phyloP scores from a whole-genome alignment of 23 red algal genomes.

The Agarophyton chilense region DNA sequence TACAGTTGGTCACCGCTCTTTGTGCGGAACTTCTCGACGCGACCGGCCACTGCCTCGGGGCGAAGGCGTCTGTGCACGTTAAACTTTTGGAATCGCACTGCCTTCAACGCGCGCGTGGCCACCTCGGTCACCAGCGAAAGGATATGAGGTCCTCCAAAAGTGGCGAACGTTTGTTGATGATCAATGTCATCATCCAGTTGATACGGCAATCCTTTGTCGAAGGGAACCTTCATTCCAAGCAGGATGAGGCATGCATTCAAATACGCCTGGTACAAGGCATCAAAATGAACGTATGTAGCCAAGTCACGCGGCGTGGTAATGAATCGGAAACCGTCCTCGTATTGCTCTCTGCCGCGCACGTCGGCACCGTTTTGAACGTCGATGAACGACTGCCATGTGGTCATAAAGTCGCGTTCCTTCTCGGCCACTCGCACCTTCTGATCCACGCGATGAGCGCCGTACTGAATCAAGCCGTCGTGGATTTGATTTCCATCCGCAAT shows the following conservation, averaged over 20 bases:
- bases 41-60: constrained; percentile 58
- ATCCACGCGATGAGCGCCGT: constrained; percentile 53
- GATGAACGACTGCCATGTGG: constrained; percentile 30
- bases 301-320: constrained; percentile 65
- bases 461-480: constrained; percentile 32
- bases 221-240: constrained; percentile 36
- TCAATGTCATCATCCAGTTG: constrained; percentile 24
- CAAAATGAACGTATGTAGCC: constrained; percentile 70
- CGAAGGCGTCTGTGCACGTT: constrained; percentile 66
- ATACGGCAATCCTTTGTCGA: constrained; percentile 68
- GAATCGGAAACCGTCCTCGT: constrained; percentile 34
- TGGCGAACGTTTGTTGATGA: constrained; percentile 55
- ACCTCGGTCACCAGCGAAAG: constrained; percentile 73
- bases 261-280: constrained; percentile 77
- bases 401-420: constrained; percentile 49
- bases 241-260: constrained; percentile 72
- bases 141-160: constrained; percentile 66
- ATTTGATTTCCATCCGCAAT: not conserved
- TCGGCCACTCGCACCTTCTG: constrained; percentile 35
- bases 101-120: constrained; percentile 75
- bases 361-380: constrained; percentile 81
- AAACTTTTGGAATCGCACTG: constrained; percentile 76
- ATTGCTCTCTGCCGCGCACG: not conserved
- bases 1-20: not conserved
- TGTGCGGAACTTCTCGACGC: constrained; percentile 20